A percentile compares a stretch with the other conserved stretches of the same genome.
phyloP scores from a whole-genome alignment of 257 asterid species.

The Nicotiana sylvestris region DNA sequence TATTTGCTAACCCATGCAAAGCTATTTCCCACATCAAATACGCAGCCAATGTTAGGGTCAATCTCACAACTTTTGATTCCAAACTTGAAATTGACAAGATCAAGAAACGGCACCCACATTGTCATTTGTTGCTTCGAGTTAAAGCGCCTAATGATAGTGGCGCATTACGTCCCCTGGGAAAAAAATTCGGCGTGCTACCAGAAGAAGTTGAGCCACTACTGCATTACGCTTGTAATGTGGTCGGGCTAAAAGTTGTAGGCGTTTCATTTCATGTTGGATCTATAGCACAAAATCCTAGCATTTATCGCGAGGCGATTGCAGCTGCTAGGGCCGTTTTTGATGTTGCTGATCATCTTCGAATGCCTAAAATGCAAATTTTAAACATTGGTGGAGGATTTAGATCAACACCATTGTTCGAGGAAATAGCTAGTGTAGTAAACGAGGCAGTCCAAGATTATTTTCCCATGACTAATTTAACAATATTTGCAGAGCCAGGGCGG shows the following conservation, averaged over 20 bases:
- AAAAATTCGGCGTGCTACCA: background rate
- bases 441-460: background rate
- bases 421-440: background rate
- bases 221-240: background rate
- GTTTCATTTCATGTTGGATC: constrained; percentile 15
- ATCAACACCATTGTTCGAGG: background rate
- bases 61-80: constrained; percentile 13
- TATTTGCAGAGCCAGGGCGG: constrained; percentile 6
- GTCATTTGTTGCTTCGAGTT: constrained; percentile 4
- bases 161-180: background rate
- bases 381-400: constrained; percentile 6
- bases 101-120: constrained; percentile 9
- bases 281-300: background rate
- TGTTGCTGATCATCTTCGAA: background rate
- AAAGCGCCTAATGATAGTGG: constrained; percentile 1
- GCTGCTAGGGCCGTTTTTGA: constrained; percentile 4
- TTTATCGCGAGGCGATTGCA: constrained; percentile 10
- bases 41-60: background rate
- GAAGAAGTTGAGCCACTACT: constrained; percentile 1
- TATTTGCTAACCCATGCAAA: constrained; percentile 14
- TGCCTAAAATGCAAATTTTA: background rate
- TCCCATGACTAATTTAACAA: background rate
- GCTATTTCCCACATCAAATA: background rate
- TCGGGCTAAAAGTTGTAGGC: background rate
- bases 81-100: constrained; percentile 9